Conservation (phyloP, 2,329 filamentous ascomycete species). For the Phaeosphaeria sp. region DNA sequence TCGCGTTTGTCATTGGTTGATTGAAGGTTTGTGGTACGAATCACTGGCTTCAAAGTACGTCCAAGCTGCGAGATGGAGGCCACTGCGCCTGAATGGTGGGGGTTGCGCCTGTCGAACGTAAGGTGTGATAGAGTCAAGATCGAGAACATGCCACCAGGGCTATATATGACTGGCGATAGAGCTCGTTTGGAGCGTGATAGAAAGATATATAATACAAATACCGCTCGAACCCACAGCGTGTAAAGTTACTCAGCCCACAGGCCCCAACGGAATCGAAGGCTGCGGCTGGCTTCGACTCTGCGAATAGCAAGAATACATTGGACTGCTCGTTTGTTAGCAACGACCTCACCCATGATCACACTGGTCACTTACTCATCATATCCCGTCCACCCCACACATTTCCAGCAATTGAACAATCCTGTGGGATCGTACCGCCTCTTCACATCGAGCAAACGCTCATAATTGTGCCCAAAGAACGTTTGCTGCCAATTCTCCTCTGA, state of each 20-base stretch:
- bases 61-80: too few relatives aligned
- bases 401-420: conserved; percentile 46
- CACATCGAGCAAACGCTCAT: conserved; percentile 30
- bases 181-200: too few relatives aligned
- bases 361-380: conserved; percentile 37
- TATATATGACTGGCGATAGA: too few relatives aligned
- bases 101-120: too few relatives aligned
- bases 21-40: background rate
- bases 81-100: too few relatives aligned
- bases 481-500: conserved; percentile 44
- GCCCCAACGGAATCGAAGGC: conserved; percentile 31
- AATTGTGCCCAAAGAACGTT: conserved; percentile 45
- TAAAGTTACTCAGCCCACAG: conserved; percentile 17
- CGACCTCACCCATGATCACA: background rate
- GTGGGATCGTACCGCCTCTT: conserved; percentile 42
- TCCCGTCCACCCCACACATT: conserved; percentile 46
- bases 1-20: background rate
- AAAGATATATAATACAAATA: too few relatives aligned
- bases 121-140: too few relatives aligned
- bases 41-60: background rate
- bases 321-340: conserved; percentile 20
- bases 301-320: conserved; percentile 41
- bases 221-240: background rate
- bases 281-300: conserved; percentile 26
- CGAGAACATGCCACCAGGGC: too few relatives aligned